Base-by-base conservation (phyloP, 2,329 filamentous ascomycete species). In the Pseudogymnoascus sp. region DNA sequence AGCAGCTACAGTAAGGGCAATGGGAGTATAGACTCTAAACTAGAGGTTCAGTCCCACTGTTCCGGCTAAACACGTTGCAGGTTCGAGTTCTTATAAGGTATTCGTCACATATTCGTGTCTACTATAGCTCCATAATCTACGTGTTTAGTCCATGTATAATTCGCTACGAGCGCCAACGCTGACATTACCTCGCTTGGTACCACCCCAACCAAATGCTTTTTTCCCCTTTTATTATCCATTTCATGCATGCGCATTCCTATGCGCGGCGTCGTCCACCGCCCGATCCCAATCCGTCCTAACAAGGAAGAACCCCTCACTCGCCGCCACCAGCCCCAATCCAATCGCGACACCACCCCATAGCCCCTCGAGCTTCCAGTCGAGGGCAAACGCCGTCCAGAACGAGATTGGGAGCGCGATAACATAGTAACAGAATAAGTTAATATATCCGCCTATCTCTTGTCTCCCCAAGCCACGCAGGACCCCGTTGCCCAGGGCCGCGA, bases 391-490 rank as follows among this genome's bases (percentile, higher is more conserved):
- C 0, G 89, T 84, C 4, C 83, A 85, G 68, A 97, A 88, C 40
- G 88, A 91, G 35, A 96, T 84, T 0, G 95, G 93, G 75, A 97
- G 80, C 0, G 91, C 93, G 26, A 97, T 82, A 16, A 84, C 78
- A 75, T 97, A 99, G 77, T 97, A 97, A 21, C 88, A 87, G 60
- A 91, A 84, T 2, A 97, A 77, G 71, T 95, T 96, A 6, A 93
- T 87, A 69, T 93, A 96, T 0, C 93, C 93, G 11, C 93, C 93
- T 63, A 97, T 86, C 67, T 91, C 87, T 75, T 97, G 93, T 64
- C 90, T 85, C 2, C 95, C 95, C 14, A 97, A 83, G 11, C 93
- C 93, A 44, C 95, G 84, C 29, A 97, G 81, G 40, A 97, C 81
- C 29, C 93, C 93, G 71, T 95, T 93, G 64, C 90, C 91, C 40